phyloP scores from a whole-genome alignment of 805 yeast genomes.

The Candida awuae region DNA sequence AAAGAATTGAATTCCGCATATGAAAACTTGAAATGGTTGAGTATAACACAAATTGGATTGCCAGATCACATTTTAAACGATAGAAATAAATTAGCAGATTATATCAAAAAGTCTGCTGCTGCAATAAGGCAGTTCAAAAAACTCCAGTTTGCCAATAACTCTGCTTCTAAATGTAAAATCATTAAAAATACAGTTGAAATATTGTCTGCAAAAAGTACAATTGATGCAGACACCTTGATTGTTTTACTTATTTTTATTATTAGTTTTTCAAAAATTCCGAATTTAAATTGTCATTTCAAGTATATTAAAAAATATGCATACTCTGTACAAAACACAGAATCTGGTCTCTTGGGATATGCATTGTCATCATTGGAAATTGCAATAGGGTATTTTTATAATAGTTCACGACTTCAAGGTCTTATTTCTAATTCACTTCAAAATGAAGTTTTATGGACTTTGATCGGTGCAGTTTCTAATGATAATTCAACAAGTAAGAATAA shows the following conservation, averaged over 20 bases:
- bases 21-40: constrained; percentile 31
- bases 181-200: constrained; percentile 45
- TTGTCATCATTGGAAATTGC: constrained; percentile 82
- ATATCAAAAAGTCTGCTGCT: constrained; percentile 37
- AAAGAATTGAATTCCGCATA: constrained; percentile 25
- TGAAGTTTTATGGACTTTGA: constrained; percentile 43
- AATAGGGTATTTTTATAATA: constrained; percentile 47
- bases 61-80: constrained; percentile 22
- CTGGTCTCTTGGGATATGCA: constrained; percentile 68
- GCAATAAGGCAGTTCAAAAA: constrained; percentile 49
- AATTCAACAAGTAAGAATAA: constrained; percentile 18
- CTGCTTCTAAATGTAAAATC: constrained; percentile 39
- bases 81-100: constrained; percentile 14
- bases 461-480: constrained; percentile 29
- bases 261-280: constrained; percentile 48
- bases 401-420: constrained; percentile 27
- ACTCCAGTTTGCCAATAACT: constrained; percentile 38
- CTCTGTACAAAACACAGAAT: constrained; percentile 32
- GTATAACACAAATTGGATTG: constrained; percentile 45
- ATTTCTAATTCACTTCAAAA: constrained; percentile 37
- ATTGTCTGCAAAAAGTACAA: constrained; percentile 35
- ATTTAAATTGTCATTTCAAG: constrained; percentile 54
- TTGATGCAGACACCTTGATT: constrained; percentile 78
- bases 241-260: constrained; percentile 67
- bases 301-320: constrained; percentile 56